Conservation (phyloP, 2,329 filamentous ascomycete genomes). For the Clonostachys sp. region DNA sequence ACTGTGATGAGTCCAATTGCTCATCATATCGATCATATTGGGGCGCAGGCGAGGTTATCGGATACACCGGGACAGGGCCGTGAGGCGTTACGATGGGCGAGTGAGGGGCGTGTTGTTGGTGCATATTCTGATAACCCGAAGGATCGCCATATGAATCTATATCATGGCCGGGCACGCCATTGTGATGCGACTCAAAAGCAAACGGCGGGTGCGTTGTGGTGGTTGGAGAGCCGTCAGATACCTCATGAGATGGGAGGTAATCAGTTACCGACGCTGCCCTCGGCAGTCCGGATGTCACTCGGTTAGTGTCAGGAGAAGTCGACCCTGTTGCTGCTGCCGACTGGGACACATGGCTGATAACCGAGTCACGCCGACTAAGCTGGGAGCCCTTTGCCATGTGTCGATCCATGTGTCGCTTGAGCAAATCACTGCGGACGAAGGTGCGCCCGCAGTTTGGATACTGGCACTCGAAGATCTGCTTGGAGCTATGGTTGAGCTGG, state of each 20-base stretch:
- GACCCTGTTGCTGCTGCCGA: slow-evolving; percentile 1
- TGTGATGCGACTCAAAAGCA: neutral
- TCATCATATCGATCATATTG: neutral
- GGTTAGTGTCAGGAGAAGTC: slow-evolving; percentile 1
- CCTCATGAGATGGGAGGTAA: too few species aligned
- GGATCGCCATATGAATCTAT: too few species aligned
- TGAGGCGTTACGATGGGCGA: neutral
- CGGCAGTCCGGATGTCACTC: slow-evolving; percentile 6
- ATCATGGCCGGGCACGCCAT: neutral
- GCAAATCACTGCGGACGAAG: slow-evolving; percentile 91
- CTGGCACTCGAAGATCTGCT: slow-evolving; percentile 91
- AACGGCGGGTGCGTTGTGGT: too few species aligned
- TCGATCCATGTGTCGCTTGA: slow-evolving; percentile 77
- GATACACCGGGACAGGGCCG: neutral
- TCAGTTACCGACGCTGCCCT: neutral
- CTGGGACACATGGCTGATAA: slow-evolving; percentile 21
- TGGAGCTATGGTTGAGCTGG: slow-evolving; percentile 92
- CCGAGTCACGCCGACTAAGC: slow-evolving; percentile 65
- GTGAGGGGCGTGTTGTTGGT: neutral
- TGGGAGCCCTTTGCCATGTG: slow-evolving; percentile 77
- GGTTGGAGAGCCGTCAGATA: too few species aligned
- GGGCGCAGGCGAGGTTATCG: neutral
- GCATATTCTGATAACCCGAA: neutral
- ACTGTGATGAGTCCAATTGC: slow-evolving; percentile 20
- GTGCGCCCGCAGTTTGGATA: slow-evolving; percentile 85